Evolutionary conservation across 208 protist species (phyloP), one percentile per base, ranked within the genome.

Genomic region (Blastocrithidia nonstop): DNA sequence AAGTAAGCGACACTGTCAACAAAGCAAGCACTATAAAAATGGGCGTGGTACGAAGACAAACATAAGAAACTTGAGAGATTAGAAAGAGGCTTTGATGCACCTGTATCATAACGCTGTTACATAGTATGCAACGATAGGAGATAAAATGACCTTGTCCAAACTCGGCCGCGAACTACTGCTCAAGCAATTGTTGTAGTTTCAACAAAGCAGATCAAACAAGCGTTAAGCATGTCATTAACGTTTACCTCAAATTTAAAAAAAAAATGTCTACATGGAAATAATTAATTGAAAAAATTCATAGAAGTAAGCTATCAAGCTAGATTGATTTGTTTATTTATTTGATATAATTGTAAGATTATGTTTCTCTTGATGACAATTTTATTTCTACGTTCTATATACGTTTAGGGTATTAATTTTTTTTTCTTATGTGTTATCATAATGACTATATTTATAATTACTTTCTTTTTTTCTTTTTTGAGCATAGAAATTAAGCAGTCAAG

Each of bases 151-250:
- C 15, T 45, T 81, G 21, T 56, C 49, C 4, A 42, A 74, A 13
- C 60, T 87, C 23, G 81, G 77, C 1, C 59, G 66, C 6, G 71
- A 85, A 39, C 46, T 91, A 43, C 57, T 87, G 51, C 44, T 82
- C 32, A 45, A 53, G 29, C 81, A 90, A 50, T 24, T 69, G 28
- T 38, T 48, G 7, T 50, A 65, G 6, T 51, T 54, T 31, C n/a
- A n/a, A n/a, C n/a, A n/a, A n/a, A n/a, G n/a, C n/a, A n/a, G n/a
- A n/a, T n/a, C n/a, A n/a, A n/a, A n/a, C n/a, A n/a, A n/a, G n/a
- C n/a, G n/a, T n/a, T n/a, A n/a, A n/a, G n/a, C n/a, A n/a, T n/a
- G n/a, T n/a, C n/a, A n/a, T n/a, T n/a, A n/a, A n/a, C n/a, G n/a
- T n/a, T n/a, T n/a, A n/a, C n/a, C n/a, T n/a, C n/a, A n/a, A n/a